Percentiles rank a stretch among this genome's conserved stretches.
Conservation (phyloP, 1,284 basidiomycete species). For the Boletus semigastroideus region DNA sequence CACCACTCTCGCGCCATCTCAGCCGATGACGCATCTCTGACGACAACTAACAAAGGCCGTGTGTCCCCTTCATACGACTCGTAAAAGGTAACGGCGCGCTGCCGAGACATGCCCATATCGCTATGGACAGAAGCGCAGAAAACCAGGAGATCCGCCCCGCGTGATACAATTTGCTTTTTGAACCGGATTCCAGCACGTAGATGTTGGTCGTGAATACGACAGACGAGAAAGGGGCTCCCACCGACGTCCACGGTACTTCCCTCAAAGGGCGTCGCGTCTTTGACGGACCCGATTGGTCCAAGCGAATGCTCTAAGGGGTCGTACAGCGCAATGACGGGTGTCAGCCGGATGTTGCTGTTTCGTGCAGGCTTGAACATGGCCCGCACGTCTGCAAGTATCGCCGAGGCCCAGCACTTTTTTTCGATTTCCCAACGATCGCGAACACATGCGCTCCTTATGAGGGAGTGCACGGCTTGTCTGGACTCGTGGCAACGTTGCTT, state of each 20-base stretch:
- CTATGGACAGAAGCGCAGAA: conserved; percentile 19
- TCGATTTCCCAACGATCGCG: conserved; percentile 23
- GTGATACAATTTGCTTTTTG: conserved; percentile 23
- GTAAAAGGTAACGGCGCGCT: conserved; percentile 17
- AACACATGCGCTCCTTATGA: conserved; percentile 21
- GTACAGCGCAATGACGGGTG: conserved; percentile 22
- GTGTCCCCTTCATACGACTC: conserved; percentile 27
- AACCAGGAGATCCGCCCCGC: conserved; percentile 29
- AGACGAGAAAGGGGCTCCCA: conserved; percentile 19
- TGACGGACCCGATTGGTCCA: conserved; percentile 8
- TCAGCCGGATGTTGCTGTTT: conserved; percentile 2
- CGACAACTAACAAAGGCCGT: conserved; percentile 27
- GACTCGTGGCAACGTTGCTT: conserved; percentile 28
- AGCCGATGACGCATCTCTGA: conserved; percentile 25
- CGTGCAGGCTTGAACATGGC: conserved; percentile 20
- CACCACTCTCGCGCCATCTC: conserved; percentile 23
- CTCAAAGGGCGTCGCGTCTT: conserved; percentile 17
- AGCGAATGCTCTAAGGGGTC: conserved; percentile 17
- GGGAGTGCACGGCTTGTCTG: conserved; percentile 17
- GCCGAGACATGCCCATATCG: conserved; percentile 10
- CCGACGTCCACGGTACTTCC: conserved; percentile 20
- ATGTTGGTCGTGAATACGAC: conserved; percentile 22
- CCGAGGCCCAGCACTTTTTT: conserved; percentile 20
- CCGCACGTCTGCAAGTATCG: conserved; percentile 24
- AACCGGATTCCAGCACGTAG: too few relatives aligned